Conservation (phyloP, 2,329 filamentous ascomycete genomes). For the Botrytis squamosa region DNA sequence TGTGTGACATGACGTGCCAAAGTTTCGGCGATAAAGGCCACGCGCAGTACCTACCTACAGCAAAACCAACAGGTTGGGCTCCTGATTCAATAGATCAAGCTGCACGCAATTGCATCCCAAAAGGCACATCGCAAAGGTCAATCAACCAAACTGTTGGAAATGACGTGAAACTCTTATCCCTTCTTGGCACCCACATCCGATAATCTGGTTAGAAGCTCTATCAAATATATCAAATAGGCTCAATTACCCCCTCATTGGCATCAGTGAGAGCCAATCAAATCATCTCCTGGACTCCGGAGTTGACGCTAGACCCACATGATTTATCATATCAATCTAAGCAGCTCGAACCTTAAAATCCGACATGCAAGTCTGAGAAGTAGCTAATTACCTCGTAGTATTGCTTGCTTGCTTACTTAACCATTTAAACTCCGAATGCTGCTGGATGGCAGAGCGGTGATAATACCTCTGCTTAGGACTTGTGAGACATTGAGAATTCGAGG, state of each 20-base stretch:
- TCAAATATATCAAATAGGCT: neutral
- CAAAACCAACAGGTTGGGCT: neutral
- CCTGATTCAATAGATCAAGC: neutral
- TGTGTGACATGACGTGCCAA: neutral
- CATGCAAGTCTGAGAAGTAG: neutral
- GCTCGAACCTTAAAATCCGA: neutral
- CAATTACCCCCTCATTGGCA: neutral
- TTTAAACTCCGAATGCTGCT: neutral
- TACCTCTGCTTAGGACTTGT: no score
- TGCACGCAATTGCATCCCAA: neutral
- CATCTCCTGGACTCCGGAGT: slow-evolving; percentile 1
- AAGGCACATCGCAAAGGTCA: neutral
- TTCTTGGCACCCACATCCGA: neutral
- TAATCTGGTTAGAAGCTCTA: neutral
- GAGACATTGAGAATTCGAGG: neutral
- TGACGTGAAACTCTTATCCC: neutral
- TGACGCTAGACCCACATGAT: neutral
- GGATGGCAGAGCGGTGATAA: neutral
- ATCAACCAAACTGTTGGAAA: neutral
- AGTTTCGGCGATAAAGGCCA: neutral
- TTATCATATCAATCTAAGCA: slow-evolving; percentile 3
- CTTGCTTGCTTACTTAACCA: neutral
- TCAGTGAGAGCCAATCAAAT: neutral
- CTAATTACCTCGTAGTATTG: no score
- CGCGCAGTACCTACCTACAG: neutral